phyloP scores from a whole-genome alignment of 106 monocot genomes.

The Triglochin maritima region DNA sequence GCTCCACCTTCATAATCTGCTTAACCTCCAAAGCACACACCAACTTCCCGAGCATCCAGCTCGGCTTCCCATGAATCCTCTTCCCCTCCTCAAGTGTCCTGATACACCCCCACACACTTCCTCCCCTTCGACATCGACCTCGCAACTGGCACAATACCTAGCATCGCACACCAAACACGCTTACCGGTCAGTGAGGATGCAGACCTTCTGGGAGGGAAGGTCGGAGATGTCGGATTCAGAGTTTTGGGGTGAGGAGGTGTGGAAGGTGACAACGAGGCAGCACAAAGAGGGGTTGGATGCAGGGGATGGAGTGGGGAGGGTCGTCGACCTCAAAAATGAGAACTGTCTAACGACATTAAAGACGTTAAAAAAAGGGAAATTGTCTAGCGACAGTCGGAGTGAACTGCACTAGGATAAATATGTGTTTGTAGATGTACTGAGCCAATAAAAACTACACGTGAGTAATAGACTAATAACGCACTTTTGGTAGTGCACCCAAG shows the following conservation, averaged over 20 bases:
- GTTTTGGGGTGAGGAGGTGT: neutral
- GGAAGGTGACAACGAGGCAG: neutral
- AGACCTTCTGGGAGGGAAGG: constrained; percentile 2
- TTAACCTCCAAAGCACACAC: constrained; percentile 10
- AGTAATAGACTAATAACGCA: too few species aligned
- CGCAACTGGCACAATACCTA: constrained; percentile 15
- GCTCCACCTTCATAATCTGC: constrained; percentile 23
- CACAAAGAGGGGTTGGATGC: constrained; percentile 2
- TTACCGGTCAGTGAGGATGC: constrained; percentile 17
- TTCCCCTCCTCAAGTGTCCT: constrained; percentile 15
- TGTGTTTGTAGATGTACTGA: too few species aligned
- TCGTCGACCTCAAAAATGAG: constrained; percentile 22
- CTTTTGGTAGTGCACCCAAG: too few species aligned
- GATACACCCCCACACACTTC: constrained; percentile 24
- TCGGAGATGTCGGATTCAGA: neutral
- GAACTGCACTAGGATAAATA: too few species aligned
- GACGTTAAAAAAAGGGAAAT: too few species aligned
- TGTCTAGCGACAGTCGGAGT: too few species aligned
- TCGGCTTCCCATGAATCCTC: constrained; percentile 12
- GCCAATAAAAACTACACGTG: too few species aligned
- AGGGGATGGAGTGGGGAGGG: constrained; percentile 15
- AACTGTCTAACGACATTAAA: too few species aligned
- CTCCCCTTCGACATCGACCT: constrained; percentile 26
- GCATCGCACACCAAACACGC: constrained; percentile 19
- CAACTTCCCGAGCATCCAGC: constrained; percentile 11